Evolutionary conservation across 345 rosid species (phyloP).

Genomic region (Raphanus raphanistrum): DNA sequence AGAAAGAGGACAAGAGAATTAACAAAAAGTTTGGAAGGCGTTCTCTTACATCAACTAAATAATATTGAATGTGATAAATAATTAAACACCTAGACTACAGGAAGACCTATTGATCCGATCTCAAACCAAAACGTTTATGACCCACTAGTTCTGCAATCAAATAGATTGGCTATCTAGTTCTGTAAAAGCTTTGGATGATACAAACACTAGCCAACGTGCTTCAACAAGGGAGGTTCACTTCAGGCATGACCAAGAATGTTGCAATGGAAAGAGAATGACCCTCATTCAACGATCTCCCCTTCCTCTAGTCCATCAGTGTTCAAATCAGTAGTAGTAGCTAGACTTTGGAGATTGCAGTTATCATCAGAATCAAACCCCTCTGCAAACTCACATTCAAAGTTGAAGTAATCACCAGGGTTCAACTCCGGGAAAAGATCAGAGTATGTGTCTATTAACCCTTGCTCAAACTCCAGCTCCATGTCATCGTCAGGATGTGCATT

Average conservation of each 20-base stretch:
- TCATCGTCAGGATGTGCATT: constrained; percentile 17
- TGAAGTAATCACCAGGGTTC: constrained; percentile 70
- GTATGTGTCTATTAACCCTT: constrained; percentile 64
- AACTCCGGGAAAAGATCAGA: constrained; percentile 61
- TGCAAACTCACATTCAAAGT: constrained; percentile 56
- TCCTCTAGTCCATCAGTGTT: constrained; percentile 68
- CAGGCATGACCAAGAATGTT: neutral
- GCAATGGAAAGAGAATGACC: neutral
- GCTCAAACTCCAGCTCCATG: constrained; percentile 64
- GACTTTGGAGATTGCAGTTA: constrained; percentile 27
- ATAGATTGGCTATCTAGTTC: neutral
- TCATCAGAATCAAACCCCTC: constrained; percentile 43
- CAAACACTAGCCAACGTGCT: neutral
- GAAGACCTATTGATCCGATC: neutral
- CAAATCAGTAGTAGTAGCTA: constrained; percentile 15
- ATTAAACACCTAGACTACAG: neutral
- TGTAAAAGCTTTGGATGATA: neutral
- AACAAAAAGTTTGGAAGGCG: neutral
- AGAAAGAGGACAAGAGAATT: neutral
- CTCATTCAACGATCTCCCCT: constrained; percentile 70
- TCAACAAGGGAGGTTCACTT: neutral
- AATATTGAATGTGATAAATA: neutral
- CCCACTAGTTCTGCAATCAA: neutral
- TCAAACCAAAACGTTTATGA: neutral
- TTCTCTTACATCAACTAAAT: neutral